These are phyloP conservation scores for Perkinsus marinus DNA, from an alignment of 169 alveolate species.

Conservation along the genomic window DNA sequence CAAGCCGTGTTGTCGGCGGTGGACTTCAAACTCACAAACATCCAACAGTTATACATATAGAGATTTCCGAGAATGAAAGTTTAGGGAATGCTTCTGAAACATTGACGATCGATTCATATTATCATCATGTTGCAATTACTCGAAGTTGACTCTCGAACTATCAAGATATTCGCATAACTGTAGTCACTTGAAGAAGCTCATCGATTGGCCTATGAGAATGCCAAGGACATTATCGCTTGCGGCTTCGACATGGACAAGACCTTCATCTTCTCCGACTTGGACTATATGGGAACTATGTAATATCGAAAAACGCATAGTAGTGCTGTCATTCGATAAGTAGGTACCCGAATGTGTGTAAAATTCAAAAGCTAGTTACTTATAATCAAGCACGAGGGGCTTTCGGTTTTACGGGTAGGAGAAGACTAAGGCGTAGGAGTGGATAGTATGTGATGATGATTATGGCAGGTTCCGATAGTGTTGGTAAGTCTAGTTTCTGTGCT, in stretches of 20 bases:
- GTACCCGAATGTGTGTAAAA: constrained; percentile 79
- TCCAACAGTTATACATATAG: no score
- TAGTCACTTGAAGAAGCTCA: constrained; percentile 55
- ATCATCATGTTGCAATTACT: no score
- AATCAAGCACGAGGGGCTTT: constrained; percentile 68
- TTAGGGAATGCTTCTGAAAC: no score
- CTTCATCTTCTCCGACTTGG: constrained; percentile 77
- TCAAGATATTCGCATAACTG: no score
- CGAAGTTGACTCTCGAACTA: no score
- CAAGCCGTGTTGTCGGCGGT: no score
- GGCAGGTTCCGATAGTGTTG: constrained; percentile 72
- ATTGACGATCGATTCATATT: no score
- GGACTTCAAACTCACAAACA: no score
- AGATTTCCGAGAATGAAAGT: no score
- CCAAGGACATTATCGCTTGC: constrained; percentile 95
- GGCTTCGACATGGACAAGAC: constrained; percentile 96
- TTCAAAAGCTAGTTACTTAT: constrained; percentile 83
- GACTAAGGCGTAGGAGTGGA: constrained; percentile 59
- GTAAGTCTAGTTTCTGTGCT: constrained; percentile 91
- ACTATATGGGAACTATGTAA: constrained; percentile 23
- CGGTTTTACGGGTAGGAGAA: constrained; percentile 18
- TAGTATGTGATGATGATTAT: constrained; percentile 19
- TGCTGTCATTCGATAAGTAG: neutral
- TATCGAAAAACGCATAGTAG: neutral
- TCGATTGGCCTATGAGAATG: constrained; percentile 80